Percentiles rank a stretch among this genome's conserved stretches.
phyloP scores from a whole-genome alignment of 805 yeast species.

The Dipodascopsis uninucleata region DNA sequence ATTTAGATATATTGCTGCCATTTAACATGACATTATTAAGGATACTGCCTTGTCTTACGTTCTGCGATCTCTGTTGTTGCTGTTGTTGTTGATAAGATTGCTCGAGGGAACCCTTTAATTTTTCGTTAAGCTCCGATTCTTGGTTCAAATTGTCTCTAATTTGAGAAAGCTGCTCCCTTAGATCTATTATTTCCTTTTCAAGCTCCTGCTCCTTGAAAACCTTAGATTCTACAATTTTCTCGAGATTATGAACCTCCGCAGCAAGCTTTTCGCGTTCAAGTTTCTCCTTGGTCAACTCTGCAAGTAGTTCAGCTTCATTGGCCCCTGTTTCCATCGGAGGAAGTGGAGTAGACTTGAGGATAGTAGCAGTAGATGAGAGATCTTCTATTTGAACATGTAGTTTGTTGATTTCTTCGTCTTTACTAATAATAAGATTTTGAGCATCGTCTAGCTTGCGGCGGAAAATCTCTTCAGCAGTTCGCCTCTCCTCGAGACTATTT shows the following conservation, averaged over 20 bases:
- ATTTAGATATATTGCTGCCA: neutral
- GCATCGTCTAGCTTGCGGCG: constrained; percentile 7
- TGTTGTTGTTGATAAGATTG: constrained; percentile 7
- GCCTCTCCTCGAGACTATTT: constrained; percentile 27
- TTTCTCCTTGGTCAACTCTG: constrained; percentile 1
- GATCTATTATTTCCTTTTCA: constrained; percentile 30
- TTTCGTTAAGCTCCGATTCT: constrained; percentile 14
- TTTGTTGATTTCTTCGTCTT: constrained; percentile 30
- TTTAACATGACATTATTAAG: constrained; percentile 9
- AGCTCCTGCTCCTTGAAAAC: constrained; percentile 35
- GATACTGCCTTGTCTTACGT: constrained; percentile 15
- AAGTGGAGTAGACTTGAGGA: neutral
- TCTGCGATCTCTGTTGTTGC: constrained; percentile 2
- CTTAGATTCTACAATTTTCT: constrained; percentile 29
- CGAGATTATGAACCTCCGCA: constrained; percentile 30
- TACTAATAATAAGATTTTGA: constrained; percentile 20
- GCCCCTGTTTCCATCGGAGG: neutral
- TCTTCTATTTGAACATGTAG: constrained; percentile 19
- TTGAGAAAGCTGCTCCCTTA: constrained; percentile 18
- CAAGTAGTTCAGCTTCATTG: neutral
- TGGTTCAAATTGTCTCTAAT: constrained; percentile 9
- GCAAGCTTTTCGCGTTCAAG: constrained; percentile 9
- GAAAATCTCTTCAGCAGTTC: constrained; percentile 26
- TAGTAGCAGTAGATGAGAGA: neutral
- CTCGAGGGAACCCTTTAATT: constrained; percentile 19